Conservation (phyloP, 441 rosid genomes). For the Monsonia emarginata region DNA sequence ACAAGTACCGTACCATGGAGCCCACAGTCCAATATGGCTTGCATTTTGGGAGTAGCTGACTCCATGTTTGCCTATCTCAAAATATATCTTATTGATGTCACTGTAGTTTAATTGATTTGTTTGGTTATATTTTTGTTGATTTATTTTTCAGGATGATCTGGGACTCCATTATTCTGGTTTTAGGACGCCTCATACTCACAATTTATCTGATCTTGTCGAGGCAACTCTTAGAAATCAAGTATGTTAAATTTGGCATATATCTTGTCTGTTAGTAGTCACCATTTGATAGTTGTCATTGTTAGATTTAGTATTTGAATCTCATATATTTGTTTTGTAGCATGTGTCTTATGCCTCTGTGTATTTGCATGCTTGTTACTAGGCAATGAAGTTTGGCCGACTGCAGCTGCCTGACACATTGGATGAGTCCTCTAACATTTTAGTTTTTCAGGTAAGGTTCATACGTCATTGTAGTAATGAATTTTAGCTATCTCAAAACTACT, state of each 20-base stretch:
- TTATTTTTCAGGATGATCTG: conserved; percentile 43
- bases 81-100: neutral
- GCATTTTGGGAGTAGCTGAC: conserved; percentile 4
- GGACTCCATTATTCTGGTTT: conserved; percentile 85
- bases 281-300: neutral
- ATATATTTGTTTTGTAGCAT: neutral
- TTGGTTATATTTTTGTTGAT: conserved; percentile 3
- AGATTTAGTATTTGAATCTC: neutral
- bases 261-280: neutral
- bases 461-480: neutral
- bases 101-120: neutral
- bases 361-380: conserved; percentile 35
- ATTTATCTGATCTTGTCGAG: conserved; percentile 81
- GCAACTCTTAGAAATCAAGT: conserved; percentile 61
- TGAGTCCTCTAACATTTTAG: conserved; percentile 60
- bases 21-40: neutral
- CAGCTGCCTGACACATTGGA: conserved; percentile 64
- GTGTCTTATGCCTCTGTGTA: conserved; percentile 5
- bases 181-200: conserved; percentile 88
- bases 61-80: neutral
- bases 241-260: conserved; percentile 19
- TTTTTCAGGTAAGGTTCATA: conserved; percentile 62
- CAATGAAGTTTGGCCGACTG: conserved; percentile 45
- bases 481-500: neutral
- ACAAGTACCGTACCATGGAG: conserved; percentile 1